These are phyloP conservation scores for Rhodotorula sp. DNA, from an alignment of 1,284 basidiomycete species.

Conservation along the genomic window DNA sequence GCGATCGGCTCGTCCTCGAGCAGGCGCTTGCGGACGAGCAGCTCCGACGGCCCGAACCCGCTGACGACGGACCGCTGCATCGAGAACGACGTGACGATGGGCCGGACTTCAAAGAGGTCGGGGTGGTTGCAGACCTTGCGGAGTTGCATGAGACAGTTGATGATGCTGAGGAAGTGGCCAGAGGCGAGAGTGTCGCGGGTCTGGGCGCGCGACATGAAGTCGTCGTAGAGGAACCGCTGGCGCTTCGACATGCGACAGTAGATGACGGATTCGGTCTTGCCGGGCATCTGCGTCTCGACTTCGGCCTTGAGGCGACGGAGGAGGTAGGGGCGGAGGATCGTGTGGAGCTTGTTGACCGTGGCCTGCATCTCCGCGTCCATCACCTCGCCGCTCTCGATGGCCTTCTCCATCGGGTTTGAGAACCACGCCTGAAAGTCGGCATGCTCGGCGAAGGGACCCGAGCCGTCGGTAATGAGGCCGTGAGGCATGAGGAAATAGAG, in stretches of 20 bases:
- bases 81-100: slow-evolving; percentile 87
- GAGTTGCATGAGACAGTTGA: slow-evolving; percentile 96
- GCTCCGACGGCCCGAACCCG: slow-evolving; percentile 83
- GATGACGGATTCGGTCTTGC: slow-evolving; percentile 91
- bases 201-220: slow-evolving; percentile 91
- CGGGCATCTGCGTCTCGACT: slow-evolving; percentile 92
- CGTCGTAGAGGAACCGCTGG: slow-evolving; percentile 95
- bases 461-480: slow-evolving; percentile 52
- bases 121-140: slow-evolving; percentile 65
- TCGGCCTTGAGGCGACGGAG: slow-evolving; percentile 91
- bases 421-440: slow-evolving; percentile 98
- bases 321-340: slow-evolving; percentile 87
- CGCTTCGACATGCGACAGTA: slow-evolving; percentile 89
- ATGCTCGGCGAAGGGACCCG: slow-evolving; percentile 79
- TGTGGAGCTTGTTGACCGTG: slow-evolving; percentile 86
- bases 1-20: slow-evolving; percentile 55
- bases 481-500: slow-evolving; percentile 94
- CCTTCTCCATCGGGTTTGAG: slow-evolving; percentile 80
- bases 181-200: slow-evolving; percentile 82
- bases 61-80: slow-evolving; percentile 76
- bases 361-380: slow-evolving; percentile 81
- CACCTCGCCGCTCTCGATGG: slow-evolving; percentile 78
- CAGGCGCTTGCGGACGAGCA: slow-evolving; percentile 73
- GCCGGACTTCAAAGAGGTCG: slow-evolving; percentile 90
- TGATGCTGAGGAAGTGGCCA: slow-evolving; percentile 76